phyloP scores from a whole-genome alignment of 441 rosid genomes.

The Eruca vesicaria region DNA sequence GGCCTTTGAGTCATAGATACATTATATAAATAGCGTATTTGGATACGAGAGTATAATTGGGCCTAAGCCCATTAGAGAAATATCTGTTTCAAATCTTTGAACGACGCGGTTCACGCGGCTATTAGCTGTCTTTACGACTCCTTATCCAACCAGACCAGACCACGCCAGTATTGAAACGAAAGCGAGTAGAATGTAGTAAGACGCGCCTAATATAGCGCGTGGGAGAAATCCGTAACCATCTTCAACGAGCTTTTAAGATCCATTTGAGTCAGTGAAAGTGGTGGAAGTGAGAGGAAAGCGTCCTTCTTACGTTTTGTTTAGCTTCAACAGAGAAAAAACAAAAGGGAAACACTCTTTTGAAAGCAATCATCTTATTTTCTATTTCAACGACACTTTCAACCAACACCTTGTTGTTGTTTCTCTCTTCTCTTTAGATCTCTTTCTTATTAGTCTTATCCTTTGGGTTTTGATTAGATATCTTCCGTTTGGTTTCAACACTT shows the following conservation, averaged over 20 bases:
- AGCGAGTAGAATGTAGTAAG: conserved; percentile 23
- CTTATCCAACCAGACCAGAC: conserved; percentile 1
- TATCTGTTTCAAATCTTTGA: not conserved
- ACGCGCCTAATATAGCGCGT: conserved; percentile 22
- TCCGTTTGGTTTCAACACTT: not conserved
- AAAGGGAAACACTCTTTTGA: too few relatives aligned
- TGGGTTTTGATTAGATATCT: conserved; percentile 17
- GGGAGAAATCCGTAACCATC: conserved; percentile 12
- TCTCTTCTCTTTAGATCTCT: conserved; percentile 20
- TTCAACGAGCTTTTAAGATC: conserved; percentile 32
- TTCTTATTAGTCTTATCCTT: conserved; percentile 16
- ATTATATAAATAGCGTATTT: not conserved
- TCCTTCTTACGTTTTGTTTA: conserved; percentile 23
- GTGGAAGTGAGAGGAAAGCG: conserved; percentile 25
- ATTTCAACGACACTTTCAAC: too few relatives aligned
- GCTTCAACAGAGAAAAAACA: not conserved
- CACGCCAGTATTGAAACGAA: not conserved
- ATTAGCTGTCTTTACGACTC: conserved; percentile 21
- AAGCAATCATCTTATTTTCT: too few relatives aligned
- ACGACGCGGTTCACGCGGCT: conserved; percentile 19
- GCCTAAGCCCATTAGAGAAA: not conserved
- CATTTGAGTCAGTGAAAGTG: conserved; percentile 32
- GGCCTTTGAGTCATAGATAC: too few relatives aligned
- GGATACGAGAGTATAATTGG: not conserved
- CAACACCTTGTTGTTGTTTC: not conserved